Evolutionary conservation across 2,329 filamentous ascomycete species (phyloP).

Genomic region (Ceratocystis albifundus): DNA sequence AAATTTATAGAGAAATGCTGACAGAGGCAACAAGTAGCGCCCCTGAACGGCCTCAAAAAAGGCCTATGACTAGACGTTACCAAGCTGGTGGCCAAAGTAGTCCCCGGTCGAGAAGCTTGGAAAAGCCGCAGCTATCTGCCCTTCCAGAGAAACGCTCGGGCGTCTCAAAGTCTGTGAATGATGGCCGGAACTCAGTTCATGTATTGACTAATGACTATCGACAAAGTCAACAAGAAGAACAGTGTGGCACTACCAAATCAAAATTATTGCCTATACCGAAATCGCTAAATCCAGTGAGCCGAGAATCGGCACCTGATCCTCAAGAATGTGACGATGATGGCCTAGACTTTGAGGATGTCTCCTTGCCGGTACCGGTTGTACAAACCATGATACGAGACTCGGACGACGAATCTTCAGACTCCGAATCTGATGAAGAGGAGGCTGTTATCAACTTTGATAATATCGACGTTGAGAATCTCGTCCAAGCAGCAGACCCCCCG

Average conservation of each 20-base stretch:
- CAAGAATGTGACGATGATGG: conserved; percentile 34
- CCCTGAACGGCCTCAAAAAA: conserved; percentile 11
- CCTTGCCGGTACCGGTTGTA: conserved; percentile 37
- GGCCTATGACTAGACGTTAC: conserved; percentile 11
- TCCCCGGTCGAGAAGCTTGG: neutral
- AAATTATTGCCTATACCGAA: too few relatives aligned
- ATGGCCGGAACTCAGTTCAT: neutral
- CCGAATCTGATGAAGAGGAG: conserved; percentile 32
- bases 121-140: neutral
- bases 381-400: conserved; percentile 43
- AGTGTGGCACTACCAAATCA: neutral
- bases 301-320: neutral
- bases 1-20: conserved; percentile 20
- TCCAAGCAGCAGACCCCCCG: conserved; percentile 24
- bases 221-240: neutral
- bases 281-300: neutral
- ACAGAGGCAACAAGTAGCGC: neutral
- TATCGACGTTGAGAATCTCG: conserved; percentile 33
- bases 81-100: neutral
- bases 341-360: conserved; percentile 41
- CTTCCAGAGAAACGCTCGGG: neutral
- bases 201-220: too few relatives aligned
- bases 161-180: too few relatives aligned
- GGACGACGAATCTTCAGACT: conserved; percentile 35
- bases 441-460: conserved; percentile 40